Percentiles rank a stretch among this genome's conserved stretches.
phyloP scores from a whole-genome alignment of 2,329 filamentous ascomycete species.

The Zasmidium citrigriseum region DNA sequence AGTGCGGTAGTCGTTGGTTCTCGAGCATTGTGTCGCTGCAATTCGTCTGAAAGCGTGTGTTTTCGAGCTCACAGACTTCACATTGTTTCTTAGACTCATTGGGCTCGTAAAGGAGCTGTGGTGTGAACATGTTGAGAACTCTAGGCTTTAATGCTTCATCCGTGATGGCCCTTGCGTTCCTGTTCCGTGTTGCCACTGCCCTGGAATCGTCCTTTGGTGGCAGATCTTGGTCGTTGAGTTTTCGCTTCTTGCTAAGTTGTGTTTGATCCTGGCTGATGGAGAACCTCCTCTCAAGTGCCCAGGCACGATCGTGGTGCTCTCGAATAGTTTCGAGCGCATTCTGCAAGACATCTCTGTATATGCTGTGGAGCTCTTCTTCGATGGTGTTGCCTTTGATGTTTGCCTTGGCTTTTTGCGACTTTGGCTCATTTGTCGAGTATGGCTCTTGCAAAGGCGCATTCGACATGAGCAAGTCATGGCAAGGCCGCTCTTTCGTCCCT shows the following conservation, averaged over 20 bases:
- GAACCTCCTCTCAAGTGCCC: slow-evolving; percentile 34
- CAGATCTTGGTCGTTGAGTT: slow-evolving; percentile 11
- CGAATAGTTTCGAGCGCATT: slow-evolving; percentile 41
- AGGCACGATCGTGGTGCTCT: slow-evolving; percentile 23
- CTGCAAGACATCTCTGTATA: slow-evolving; percentile 41
- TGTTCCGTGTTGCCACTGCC: neutral
- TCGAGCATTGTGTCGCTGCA: neutral
- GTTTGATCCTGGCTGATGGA: neutral
- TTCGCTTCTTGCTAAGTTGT: slow-evolving; percentile 25
- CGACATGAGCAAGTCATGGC: slow-evolving; percentile 49
- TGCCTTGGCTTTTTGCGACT: slow-evolving; percentile 46
- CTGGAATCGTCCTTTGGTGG: neutral
- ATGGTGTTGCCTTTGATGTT: slow-evolving; percentile 38
- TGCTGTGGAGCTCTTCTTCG: slow-evolving; percentile 36
- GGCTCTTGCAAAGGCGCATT: slow-evolving; percentile 47
- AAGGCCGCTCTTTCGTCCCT: slow-evolving; percentile 43
- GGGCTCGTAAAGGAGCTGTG: neutral
- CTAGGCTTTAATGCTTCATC: neutral
- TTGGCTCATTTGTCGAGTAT: slow-evolving; percentile 60
- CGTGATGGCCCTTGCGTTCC: neutral
- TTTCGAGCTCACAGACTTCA: neutral
- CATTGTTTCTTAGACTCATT: neutral
- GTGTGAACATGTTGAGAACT: neutral
- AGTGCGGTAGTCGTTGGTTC: neutral
- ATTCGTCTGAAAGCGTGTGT: neutral